A percentile compares a stretch with the other conserved stretches of the same genome.
Evolutionary conservation across 2,329 filamentous ascomycete genomes (phyloP).

Genomic region (Pseudogymnoascus sp.): DNA sequence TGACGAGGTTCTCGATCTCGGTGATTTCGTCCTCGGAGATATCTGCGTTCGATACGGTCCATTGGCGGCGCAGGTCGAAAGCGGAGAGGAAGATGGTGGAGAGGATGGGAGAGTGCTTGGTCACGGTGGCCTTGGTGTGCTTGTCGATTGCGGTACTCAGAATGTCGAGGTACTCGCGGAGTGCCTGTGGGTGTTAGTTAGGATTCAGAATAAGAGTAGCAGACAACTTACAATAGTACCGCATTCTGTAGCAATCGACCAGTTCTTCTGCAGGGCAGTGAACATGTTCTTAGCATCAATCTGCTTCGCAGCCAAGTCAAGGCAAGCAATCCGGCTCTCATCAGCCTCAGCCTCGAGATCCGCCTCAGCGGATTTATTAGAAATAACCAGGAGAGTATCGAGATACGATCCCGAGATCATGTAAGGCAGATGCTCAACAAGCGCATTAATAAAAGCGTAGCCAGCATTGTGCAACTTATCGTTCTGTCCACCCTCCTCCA

Average conservation of each 20-base stretch:
- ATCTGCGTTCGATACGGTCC: conserved; percentile 36
- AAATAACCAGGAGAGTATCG: conserved; percentile 62
- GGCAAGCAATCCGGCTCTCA: conserved; percentile 59
- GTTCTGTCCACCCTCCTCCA: conserved; percentile 46
- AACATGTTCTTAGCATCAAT: conserved; percentile 73
- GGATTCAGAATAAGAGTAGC: neutral
- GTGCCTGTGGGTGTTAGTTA: conserved; percentile 41
- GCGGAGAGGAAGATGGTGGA: conserved; percentile 54
- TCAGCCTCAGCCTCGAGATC: conserved; percentile 55
- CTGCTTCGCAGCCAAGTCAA: conserved; percentile 68
- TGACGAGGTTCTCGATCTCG: conserved; percentile 56
- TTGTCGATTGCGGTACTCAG: conserved; percentile 66
- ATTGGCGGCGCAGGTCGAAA: conserved; percentile 59
- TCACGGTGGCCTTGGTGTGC: conserved; percentile 70
- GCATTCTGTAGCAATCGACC: conserved; percentile 54
- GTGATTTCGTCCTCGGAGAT: conserved; percentile 42
- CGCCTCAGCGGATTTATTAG: conserved; percentile 62
- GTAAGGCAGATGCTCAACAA: conserved; percentile 79
- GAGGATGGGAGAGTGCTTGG: conserved; percentile 65
- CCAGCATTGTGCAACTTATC: conserved; percentile 70
- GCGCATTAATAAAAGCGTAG: conserved; percentile 69
- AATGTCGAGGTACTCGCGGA: conserved; percentile 61
- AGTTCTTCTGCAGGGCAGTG: conserved; percentile 63
- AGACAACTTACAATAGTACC: conserved; percentile 53
- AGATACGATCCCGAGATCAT: conserved; percentile 76